Conservation (phyloP, 2,329 filamentous ascomycete genomes). For the Lasiodiplodia theobromae region DNA sequence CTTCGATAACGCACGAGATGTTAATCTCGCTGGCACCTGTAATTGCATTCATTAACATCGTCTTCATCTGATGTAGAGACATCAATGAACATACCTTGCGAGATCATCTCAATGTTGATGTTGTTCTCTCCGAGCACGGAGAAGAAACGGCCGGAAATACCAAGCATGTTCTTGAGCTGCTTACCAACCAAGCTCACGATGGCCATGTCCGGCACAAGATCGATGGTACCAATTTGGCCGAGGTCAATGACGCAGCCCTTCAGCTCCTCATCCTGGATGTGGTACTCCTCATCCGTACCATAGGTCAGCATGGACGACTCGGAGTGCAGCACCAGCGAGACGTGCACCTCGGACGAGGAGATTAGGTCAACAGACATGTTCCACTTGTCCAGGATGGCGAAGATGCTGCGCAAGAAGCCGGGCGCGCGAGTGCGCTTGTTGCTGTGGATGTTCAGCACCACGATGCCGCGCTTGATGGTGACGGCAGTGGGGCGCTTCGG, state of each 20-base stretch:
- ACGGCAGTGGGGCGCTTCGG: conserved; percentile 69
- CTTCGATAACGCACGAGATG: conserved; percentile 96
- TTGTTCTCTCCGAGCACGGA: conserved; percentile 90
- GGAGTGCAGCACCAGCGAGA: conserved; percentile 94
- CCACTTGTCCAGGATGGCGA: conserved; percentile 86
- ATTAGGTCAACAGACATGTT: conserved; percentile 94
- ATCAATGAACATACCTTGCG: conserved; percentile 73
- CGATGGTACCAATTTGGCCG: conserved; percentile 83
- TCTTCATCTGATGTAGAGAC: conserved; percentile 33
- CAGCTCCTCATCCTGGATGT: conserved; percentile 56
- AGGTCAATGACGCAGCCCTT: conserved; percentile 70
- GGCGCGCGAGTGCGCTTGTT: conserved; percentile 97
- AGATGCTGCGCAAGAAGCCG: conserved; percentile 93
- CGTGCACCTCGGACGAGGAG: conserved; percentile 94
- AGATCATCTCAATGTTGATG: conserved; percentile 99
- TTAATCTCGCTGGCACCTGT: conserved; percentile 98
- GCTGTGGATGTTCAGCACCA: conserved; percentile 96
- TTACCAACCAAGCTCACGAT: conserved; percentile 94
- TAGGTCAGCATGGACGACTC: conserved; percentile 63
- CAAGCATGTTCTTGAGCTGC: conserved; percentile 96
- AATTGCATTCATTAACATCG: neutral
- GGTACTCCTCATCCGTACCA: conserved; percentile 52
- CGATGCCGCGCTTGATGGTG: conserved; percentile 96
- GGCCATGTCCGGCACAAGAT: conserved; percentile 89
- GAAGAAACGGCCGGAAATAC: conserved; percentile 94